Conservation (phyloP, 2,329 filamentous ascomycete species). For the Neofusicoccum ribis region DNA sequence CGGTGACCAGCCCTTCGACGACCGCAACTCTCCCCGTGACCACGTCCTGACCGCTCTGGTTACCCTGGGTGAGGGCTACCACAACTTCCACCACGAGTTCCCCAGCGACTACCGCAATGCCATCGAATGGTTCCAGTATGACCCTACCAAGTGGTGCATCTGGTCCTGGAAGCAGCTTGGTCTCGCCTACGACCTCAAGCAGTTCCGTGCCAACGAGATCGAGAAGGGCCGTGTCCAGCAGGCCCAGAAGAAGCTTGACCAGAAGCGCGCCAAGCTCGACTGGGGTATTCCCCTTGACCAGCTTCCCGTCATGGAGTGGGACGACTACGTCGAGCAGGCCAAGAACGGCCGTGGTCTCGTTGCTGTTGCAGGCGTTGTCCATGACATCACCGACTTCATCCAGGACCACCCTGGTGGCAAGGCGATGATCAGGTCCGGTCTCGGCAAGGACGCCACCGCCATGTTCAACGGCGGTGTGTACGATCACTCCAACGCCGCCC, state of each 20-base stretch:
- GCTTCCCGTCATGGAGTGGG: constrained; percentile 47
- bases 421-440: constrained; percentile 42
- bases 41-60: constrained; percentile 45
- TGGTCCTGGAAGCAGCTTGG: constrained; percentile 46
- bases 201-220: constrained; percentile 47
- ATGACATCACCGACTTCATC: constrained; percentile 46
- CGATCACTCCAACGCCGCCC: constrained; percentile 43
- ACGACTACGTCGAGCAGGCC: constrained; percentile 45
- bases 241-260: constrained; percentile 48
- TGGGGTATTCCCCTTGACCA: constrained; percentile 46
- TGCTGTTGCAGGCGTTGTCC: constrained; percentile 44
- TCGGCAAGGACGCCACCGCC: constrained; percentile 46
- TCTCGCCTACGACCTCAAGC: constrained; percentile 45
- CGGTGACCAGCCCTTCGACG: constrained; percentile 48
- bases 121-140: constrained; percentile 39
- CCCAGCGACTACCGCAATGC: constrained; percentile 47
- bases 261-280: constrained; percentile 45
- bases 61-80: constrained; percentile 47
- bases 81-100: constrained; percentile 50
- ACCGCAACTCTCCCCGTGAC: constrained; percentile 46
- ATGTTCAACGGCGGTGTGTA: constrained; percentile 49
- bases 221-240: constrained; percentile 47
- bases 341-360: constrained; percentile 45
- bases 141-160: constrained; percentile 48
- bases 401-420: constrained; percentile 46